Evolutionary conservation across 108 stramenopile genomes (phyloP), one percentile per base, ranked within the genome.

Genomic region (Cylindrotheca closterium): DNA sequence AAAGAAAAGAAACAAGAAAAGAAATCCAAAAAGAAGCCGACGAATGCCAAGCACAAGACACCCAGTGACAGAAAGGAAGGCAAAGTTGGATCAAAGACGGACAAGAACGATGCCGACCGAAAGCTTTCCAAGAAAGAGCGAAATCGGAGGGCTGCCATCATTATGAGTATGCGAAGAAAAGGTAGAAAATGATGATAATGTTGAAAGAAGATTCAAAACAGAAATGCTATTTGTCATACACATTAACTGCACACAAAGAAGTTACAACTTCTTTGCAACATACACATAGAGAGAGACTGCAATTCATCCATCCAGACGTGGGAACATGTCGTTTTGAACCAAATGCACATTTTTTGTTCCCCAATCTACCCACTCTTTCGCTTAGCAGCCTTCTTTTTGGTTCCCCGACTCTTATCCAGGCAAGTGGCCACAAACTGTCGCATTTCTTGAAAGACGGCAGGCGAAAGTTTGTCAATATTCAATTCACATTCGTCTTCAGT

Each of bases 401-500:
- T 29, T 7, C 58, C 47, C 23, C 30, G 58, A 53, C 33, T 52
- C 27, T 50, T 48, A 24, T 25, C 33, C 47, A 19, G 55, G 22
- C 66, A 67, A 1, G 47, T 63, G 12, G 60, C 59, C 3, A 75
- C 67, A 61, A 68, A 72, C 2, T 61, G 33, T 31, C 53, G 61
- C n/a, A 95, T 56, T 58, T 96, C 93, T 49, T 64, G 61, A 76
- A 98, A 95, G 23, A 86, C 68, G 29, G 73, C 63, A 7, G 92
- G 67, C n/a, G 73, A 73, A 25, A 98, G 79, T 37, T 78, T 81
- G 80, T 98, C 98, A 5, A 98, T 81, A 74, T 98, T 97, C 51
- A 98, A 68, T 73, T 97, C 96, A 26, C 95, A 85, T 78, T 96
- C 94, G 75, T 93, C 95, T 73, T 94, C 89, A 4, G 79, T 78